Conservation (phyloP, 345 rosid species). For the Salix brachista region DNA sequence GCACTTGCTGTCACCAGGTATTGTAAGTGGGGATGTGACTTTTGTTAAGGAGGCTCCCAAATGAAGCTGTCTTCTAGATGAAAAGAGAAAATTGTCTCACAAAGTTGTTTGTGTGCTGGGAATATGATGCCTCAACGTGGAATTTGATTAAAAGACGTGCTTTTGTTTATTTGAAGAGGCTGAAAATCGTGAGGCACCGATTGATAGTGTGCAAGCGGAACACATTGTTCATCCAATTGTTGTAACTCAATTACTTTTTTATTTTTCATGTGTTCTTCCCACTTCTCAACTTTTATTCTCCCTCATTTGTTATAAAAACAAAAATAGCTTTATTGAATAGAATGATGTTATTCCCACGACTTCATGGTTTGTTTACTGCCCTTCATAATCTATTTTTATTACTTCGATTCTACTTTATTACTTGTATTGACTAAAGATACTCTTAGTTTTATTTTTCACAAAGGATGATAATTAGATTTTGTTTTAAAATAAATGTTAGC, state of each 20-base stretch:
- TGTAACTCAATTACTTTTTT: background rate
- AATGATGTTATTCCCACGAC: too few relatives aligned
- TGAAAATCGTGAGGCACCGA: background rate
- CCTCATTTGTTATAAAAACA: too few relatives aligned
- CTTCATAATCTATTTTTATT: background rate
- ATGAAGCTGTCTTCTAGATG: slow-evolving; percentile 9
- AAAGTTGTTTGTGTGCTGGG: background rate
- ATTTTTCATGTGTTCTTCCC: background rate
- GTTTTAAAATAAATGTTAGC: too few relatives aligned
- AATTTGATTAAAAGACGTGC: background rate
- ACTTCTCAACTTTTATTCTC: too few relatives aligned
- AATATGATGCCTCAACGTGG: slow-evolving; percentile 1
- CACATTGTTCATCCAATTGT: background rate
- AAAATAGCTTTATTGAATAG: too few relatives aligned
- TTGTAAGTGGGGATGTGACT: slow-evolving; percentile 36
- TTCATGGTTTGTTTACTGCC: too few relatives aligned
- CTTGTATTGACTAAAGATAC: background rate
- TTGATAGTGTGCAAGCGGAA: background rate
- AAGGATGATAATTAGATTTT: too few relatives aligned
- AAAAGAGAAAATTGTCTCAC: background rate
- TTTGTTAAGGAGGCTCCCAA: slow-evolving; percentile 44
- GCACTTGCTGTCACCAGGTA: slow-evolving; percentile 40
- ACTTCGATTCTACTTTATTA: background rate
- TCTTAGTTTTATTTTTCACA: too few relatives aligned
- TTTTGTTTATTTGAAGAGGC: background rate